phyloP scores from a whole-genome alignment of 768 basidiomycete genomes.

The Lyophyllum atratum region DNA sequence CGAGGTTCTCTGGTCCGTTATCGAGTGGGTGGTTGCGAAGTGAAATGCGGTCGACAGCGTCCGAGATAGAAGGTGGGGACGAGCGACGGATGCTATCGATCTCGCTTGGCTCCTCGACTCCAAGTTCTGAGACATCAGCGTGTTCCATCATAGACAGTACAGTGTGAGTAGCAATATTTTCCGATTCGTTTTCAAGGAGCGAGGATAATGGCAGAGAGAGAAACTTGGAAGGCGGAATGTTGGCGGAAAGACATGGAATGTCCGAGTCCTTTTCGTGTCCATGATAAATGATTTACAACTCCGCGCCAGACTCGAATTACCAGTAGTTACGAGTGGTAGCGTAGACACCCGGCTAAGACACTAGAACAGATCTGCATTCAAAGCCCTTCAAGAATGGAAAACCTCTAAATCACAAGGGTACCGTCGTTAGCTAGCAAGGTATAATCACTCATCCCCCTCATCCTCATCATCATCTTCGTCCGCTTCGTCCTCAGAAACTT shows the following conservation, averaged over 20 bases:
- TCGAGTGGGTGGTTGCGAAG: background rate
- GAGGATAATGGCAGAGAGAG: too few relatives aligned
- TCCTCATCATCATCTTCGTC: slow-evolving; percentile 65
- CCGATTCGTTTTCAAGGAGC: too few relatives aligned
- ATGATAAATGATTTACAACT: too few relatives aligned
- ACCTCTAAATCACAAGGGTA: background rate
- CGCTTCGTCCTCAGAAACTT: slow-evolving; percentile 92
- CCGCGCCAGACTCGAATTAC: too few relatives aligned
- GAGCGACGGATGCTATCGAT: background rate
- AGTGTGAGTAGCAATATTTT: too few relatives aligned
- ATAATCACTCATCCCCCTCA: slow-evolving; percentile 32
- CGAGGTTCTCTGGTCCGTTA: background rate
- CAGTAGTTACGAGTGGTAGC: too few relatives aligned
- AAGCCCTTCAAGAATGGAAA: background rate
- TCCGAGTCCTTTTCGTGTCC: too few relatives aligned
- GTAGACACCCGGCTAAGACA: too few relatives aligned
- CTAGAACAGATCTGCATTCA: too few relatives aligned
- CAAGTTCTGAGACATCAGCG: background rate
- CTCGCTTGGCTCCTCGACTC: background rate
- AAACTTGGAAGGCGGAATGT: too few relatives aligned
- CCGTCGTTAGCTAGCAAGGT: background rate
- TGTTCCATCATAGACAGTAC: background rate
- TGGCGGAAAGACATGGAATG: too few relatives aligned
- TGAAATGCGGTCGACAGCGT: background rate
- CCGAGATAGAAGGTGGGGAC: background rate